Base-by-base conservation (phyloP, 2,329 filamentous ascomycete species). In the Phyllosticta capitalensis region DNA sequence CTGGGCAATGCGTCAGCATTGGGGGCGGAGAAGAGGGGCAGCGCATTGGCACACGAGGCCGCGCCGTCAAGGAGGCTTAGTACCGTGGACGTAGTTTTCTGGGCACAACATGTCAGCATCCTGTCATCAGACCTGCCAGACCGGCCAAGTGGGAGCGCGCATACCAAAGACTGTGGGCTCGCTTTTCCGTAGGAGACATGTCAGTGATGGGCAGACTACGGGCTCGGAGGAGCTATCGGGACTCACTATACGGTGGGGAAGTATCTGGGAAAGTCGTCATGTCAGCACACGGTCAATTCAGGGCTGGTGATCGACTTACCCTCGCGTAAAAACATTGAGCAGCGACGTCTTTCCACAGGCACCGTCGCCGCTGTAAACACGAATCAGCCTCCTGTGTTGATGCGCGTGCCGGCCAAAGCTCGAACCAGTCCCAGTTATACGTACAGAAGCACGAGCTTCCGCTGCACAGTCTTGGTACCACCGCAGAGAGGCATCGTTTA, bases 31-130 rank as follows among this genome's bases (percentile, higher is more conserved):
- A 26, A 38, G 26, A 53, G 7, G 33, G 17, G 58, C 20, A 48
- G n/a, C 12, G 38, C 38, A n/a, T n/a, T 45, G 38, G 38, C 38
- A 45, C 17, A 14, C 38, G n/a, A 19, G 14, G 38, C 38, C 14
- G 38, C 38, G 38, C 38, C 14, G n/a, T 45, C 38, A 45, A 45
- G 38, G 38, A 45, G 17, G 38, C 38, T 33, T 20, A 81, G 71
- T 82, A 95, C 90, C 91, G 74, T 99, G 92, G 64, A 99, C 92
- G 75, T 97, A 99, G 77, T 99, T 99, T 75, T 99, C 92, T 83
- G 51, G 48, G 52, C 49, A 19, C 51, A 9, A 21, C 51, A 48
- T 30, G 63, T 69, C 64, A 75, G 68, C 61, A 5, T 17, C 9
- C 19, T 3, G 19, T 63, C 52, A 17, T 48, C 33, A n/a, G 24